Conservation (phyloP, 805 yeast species). For the Wickerhamiella bombiphila region DNA sequence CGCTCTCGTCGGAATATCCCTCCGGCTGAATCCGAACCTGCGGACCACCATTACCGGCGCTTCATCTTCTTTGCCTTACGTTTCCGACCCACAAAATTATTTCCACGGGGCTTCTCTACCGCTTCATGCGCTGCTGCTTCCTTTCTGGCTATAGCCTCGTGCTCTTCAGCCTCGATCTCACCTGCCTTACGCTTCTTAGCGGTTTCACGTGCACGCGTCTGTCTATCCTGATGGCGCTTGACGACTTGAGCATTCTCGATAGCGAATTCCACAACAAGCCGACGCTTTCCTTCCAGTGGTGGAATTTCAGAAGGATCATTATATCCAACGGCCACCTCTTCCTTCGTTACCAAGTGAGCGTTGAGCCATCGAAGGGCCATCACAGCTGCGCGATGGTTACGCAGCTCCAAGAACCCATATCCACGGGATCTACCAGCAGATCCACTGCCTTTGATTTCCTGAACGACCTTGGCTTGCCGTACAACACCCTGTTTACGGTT, state of each 20-base stretch:
- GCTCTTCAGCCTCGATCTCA: constrained; percentile 16
- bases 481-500: constrained; percentile 80
- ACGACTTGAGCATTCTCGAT: constrained; percentile 89
- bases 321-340: constrained; percentile 36
- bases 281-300: constrained; percentile 34
- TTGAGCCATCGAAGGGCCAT: constrained; percentile 97
- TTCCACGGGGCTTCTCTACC: constrained; percentile 10
- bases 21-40: not conserved
- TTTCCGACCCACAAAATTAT: constrained; percentile 23
- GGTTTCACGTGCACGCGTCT: constrained; percentile 14
- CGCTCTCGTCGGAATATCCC: no score
- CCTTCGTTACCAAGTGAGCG: constrained; percentile 67
- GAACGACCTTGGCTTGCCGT: constrained; percentile 81
- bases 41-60: constrained; percentile 3
- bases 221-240: constrained; percentile 63
- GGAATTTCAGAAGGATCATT: constrained; percentile 12
- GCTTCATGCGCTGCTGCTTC: constrained; percentile 11
- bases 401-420: constrained; percentile 85
- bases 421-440: constrained; percentile 87
- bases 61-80: constrained; percentile 20
- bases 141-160: constrained; percentile 12
- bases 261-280: constrained; percentile 87
- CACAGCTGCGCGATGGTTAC: constrained; percentile 82
- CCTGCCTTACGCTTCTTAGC: constrained; percentile 18
- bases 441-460: constrained; percentile 82